These are phyloP conservation scores for Penicillium sp. DNA, from an alignment of 2,329 filamentous ascomycete species.

Conservation along the genomic window DNA sequence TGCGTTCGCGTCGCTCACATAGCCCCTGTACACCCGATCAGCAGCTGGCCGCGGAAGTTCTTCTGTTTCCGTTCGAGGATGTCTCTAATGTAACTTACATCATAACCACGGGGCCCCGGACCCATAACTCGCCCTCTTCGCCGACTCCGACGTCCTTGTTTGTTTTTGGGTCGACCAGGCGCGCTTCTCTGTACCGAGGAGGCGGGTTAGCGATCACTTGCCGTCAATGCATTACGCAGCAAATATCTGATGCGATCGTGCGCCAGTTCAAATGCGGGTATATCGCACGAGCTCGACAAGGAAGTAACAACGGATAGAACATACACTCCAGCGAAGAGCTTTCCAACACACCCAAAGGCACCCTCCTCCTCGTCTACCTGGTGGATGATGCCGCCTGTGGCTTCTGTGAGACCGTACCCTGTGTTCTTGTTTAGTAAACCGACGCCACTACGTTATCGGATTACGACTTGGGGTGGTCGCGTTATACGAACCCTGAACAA, in stretches of 20 bases:
- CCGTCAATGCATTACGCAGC: no score
- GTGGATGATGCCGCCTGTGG: slow-evolving; percentile 22
- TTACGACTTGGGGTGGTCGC: background rate
- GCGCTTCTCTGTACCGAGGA: slow-evolving; percentile 18
- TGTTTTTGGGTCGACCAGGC: slow-evolving; percentile 26
- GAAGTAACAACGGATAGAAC: background rate
- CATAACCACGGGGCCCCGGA: slow-evolving; percentile 25
- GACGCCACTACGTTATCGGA: no score
- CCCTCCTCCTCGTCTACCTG: slow-evolving; percentile 23
- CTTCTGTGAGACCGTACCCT: slow-evolving; percentile 29
- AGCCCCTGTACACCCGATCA: no score
- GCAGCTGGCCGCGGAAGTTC: no score
- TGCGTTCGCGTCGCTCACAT: slow-evolving; percentile 21
- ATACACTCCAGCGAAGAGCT: slow-evolving; percentile 23
- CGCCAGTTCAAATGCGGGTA: no score
- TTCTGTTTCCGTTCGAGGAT: no score
- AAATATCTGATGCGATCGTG: no score
- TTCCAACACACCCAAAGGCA: slow-evolving; percentile 25
- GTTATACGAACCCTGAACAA: slow-evolving; percentile 23
- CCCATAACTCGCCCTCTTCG: slow-evolving; percentile 26
- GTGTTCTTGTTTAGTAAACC: background rate
- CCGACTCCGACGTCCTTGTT: slow-evolving; percentile 21
- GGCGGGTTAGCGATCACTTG: background rate
- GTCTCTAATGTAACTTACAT: slow-evolving; percentile 17
- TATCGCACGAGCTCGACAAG: no score